Base-by-base conservation (phyloP, 148 eudicot species). In the Cornus kousa region DNA sequence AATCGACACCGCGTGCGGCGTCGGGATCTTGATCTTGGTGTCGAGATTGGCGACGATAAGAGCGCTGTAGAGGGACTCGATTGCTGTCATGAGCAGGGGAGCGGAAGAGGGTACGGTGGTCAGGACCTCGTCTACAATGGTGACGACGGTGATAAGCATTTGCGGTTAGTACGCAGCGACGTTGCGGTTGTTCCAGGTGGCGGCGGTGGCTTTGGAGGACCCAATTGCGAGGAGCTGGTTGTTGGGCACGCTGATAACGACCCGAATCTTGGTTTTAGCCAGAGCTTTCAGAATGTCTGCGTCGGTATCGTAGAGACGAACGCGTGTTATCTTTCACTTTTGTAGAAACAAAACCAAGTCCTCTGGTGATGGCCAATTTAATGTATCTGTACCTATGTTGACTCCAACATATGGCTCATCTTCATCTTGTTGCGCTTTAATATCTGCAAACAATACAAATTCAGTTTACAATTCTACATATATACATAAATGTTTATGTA, bases 191-290 rank as follows among this genome's bases (percentile, higher is more conserved):
- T 93, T 73, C 98, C 98, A 95, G 6, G 93, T 60, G 72, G 97
- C 92, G 13, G 98, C 96, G 22, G 97, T 91, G 80, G 93, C 75
- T 60, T 91, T 91, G 60, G 96, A 93, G 78, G 97, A 87, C 57
- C 93, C 96, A 33, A 95, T 93, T 17, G 88, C 97, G 39, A 93
- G 83, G 62, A 95, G 84, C 77, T 95, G 93, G 85, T 95, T 91
- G 74, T 95, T 95, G 80, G 98, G 97, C 43, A 95, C 91, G 73
- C 96, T 88, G 53, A 95, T 76, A 46, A 89, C 28, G 28, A 0
- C 28, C 28, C 28, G 28, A 28, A 28, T 28, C 28, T 28, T 28
- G 28, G 28, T 28, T 28, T 28, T 28, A 1, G 28, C 28, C 1
- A 28, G 28, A 28, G 28, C 28, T 28, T 28, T 28, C 0, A 28